Base-by-base conservation (phyloP, 257 asterid species). In the Penstemon barbatus region DNA sequence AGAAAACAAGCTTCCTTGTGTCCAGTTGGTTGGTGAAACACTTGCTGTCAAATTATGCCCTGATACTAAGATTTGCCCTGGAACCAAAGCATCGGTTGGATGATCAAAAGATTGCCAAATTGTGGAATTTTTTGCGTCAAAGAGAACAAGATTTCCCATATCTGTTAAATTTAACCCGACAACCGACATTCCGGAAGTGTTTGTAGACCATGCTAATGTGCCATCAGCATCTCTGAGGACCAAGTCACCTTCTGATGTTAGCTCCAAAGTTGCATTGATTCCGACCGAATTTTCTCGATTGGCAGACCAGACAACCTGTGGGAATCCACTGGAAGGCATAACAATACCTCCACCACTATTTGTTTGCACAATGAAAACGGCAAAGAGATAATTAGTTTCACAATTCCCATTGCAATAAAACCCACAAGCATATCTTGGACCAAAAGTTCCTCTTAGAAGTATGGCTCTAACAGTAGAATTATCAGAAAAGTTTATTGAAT, bases 341-440 rank as follows among this genome's bases (percentile, higher is more conserved):
- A 54, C 57, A 43, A 75, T 79, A 0, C 0, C 1, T 0, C 79
- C 76, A 6, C 10, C 71, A 8, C 80, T 77, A 57, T 77, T 78
- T 1, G 80, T 75, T 44, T 75, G 81, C 48, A 84, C 83, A 10
- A 79, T 77, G 61, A 77, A 78, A 3, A 84, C 13, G 7, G 80
- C 87, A 44, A 85, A 80, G 41, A 82, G 70, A 61, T 78, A 82
- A n/a, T n/a, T n/a, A 7, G 65, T 51, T 4, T 74, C 78, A n/a
- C 90, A 78, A 5, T 10, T 39, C 1, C 83, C 82, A 45, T 71
- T 73, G 73, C 90, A 82, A 37, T 68, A 82, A 77, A 85, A 78
- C 3, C 87, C 86, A 57, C 84, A 80, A 38, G 84, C 85, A 48
- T 60, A 82, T 63, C 45, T 71, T 12, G 85, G 82, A n/a, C 82